Evolutionary conservation across 371 early-diverging fungal genomes (phyloP), one percentile per base, ranked within the genome.

Genomic region (Mortierella sp.): DNA sequence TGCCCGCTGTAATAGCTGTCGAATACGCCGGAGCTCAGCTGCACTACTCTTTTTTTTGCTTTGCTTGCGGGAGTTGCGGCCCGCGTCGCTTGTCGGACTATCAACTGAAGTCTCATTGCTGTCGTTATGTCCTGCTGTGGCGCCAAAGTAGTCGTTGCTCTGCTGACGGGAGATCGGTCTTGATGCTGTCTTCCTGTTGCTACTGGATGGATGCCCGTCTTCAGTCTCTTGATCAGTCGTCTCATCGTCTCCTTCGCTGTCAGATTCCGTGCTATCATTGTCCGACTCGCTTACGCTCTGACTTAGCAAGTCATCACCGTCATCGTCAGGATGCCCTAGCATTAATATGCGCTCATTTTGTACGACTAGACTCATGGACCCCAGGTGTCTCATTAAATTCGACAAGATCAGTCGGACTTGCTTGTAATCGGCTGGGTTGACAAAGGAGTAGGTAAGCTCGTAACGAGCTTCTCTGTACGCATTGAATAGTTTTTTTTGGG

Each of bases 391-490:
- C 82, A 81, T 81, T 57, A 81, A 22, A 16, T 67, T 72, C 6
- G 82, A 71, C 2, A 81, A 28, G 15, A 76, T 76, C 38, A 72
- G 33, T 4, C 72, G 76, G 11, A 76, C 76, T 50, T 72, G 70
- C 59, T 81, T 81, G 76, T 81, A 81, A 47, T 81, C 82, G 9
- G 76, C 73, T 9, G 82, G 82, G 40, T 81, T 72, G 33, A 65
- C 72, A 40, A 65, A 45, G 0, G 82, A 75, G 52, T 81, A 81
- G 0, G 82, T 81, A 50, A 81, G 72, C 61, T 81, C 82, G 53
- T 81, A 81, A 28, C 82, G 76, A 7, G 82, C 76, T 53, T 81
- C 82, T 33, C 65, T 63, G 53, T 81, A 81, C 1, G 82, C 82
- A 36, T 36, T 81, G 22, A 65, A 76, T 4, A 81, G 61, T 58